Evolutionary conservation across 352 stramenopile species (phyloP).

Genomic region (Aphanomyces stellatus): DNA sequence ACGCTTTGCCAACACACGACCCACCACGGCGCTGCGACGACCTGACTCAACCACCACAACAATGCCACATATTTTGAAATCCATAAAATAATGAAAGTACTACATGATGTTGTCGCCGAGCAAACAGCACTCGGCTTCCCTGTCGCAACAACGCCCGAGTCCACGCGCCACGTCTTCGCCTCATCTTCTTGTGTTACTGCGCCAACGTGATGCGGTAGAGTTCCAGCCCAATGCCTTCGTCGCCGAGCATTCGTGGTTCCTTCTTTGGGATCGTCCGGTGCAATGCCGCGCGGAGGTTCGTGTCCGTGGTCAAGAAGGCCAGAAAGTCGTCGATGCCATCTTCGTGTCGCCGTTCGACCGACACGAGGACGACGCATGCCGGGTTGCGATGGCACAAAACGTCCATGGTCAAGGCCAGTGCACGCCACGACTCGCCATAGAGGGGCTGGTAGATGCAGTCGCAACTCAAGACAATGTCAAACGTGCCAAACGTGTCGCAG

Average conservation of each 20-base stretch:
- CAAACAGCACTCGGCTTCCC: too few relatives aligned
- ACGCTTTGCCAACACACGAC: neutral
- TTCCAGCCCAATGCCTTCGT: conserved; percentile 6
- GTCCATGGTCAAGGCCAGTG: conserved; percentile 83
- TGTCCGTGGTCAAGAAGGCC: conserved; percentile 40
- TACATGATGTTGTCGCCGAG: too few relatives aligned
- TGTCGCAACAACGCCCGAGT: too few relatives aligned
- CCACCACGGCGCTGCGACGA: neutral
- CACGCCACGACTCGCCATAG: conserved; percentile 87
- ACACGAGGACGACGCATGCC: conserved; percentile 53
- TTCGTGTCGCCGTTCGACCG: conserved; percentile 68
- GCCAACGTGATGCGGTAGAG: neutral
- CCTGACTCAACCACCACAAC: neutral
- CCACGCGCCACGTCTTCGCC: neutral
- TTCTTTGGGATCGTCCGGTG: conserved; percentile 15
- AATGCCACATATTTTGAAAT: neutral
- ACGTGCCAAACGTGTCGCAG: conserved; percentile 43
- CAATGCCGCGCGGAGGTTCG: conserved; percentile 36
- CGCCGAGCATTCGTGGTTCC: neutral
- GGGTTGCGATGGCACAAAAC: conserved; percentile 49
- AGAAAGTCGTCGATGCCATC: conserved; percentile 79
- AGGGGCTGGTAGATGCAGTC: conserved; percentile 94
- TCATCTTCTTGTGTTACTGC: neutral
- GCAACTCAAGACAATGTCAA: conserved; percentile 91
- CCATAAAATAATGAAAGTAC: neutral